Evolutionary conservation across 805 yeast species (phyloP).

Genomic region (Starmerella bombi): DNA sequence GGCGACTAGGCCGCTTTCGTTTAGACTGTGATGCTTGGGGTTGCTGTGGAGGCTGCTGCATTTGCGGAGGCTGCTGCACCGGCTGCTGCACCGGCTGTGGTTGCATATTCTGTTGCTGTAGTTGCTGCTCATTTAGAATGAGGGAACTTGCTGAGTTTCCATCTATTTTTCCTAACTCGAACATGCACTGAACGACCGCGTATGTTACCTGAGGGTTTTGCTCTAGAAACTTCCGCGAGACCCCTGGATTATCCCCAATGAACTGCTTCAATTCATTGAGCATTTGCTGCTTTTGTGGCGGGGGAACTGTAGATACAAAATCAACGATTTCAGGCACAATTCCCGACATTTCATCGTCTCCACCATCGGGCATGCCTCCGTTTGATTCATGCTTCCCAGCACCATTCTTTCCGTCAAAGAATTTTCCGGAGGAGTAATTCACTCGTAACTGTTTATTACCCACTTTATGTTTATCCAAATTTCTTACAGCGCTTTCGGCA

Average conservation of each 20-base stretch:
- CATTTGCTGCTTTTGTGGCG: conserved; percentile 35
- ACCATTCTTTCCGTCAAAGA: conserved; percentile 5
- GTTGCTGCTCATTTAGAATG: conserved; percentile 5
- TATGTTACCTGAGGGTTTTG: conserved; percentile 71
- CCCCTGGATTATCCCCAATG: conserved; percentile 42
- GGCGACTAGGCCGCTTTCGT: conserved; percentile 1
- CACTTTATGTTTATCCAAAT: conserved; percentile 62
- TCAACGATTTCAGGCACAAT: conserved; percentile 18
- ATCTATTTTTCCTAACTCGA: conserved; percentile 30
- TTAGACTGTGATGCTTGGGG: background rate
- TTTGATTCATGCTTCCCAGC: conserved; percentile 6
- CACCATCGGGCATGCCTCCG: conserved; percentile 24
- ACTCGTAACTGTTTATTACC: conserved; percentile 65
- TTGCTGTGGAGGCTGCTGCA: background rate
- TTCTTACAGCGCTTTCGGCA: conserved; percentile 82
- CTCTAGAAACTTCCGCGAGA: conserved; percentile 46
- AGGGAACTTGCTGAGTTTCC: conserved; percentile 20
- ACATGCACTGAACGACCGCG: conserved; percentile 64
- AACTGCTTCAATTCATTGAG: conserved; percentile 47
- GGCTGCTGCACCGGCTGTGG: conserved; percentile 1
- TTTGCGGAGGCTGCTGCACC: background rate
- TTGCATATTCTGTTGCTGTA: no score
- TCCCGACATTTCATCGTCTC: conserved; percentile 24
- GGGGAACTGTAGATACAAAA: conserved; percentile 17
- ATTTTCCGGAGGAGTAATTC: conserved; percentile 29